phyloP scores from a whole-genome alignment of 345 rosid genomes.

The Populus tremula region DNA sequence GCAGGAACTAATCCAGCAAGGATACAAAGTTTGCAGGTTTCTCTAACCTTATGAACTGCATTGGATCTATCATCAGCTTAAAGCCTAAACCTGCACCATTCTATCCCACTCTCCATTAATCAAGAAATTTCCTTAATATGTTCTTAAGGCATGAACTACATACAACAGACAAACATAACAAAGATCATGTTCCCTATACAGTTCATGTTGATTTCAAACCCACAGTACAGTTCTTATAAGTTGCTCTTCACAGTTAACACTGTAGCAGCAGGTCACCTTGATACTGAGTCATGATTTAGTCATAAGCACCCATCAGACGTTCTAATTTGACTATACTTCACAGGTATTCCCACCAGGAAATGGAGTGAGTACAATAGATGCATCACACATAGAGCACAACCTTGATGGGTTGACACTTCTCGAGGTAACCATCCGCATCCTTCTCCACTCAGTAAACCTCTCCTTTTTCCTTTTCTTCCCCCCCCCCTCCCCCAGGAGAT shows the following conservation, averaged over 20 bases:
- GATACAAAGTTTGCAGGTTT: slow-evolving; percentile 52
- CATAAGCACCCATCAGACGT: not conserved
- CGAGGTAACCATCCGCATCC: slow-evolving; percentile 24
- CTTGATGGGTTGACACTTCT: slow-evolving; percentile 44
- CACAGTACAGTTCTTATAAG: not conserved
- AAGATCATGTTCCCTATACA: too few species aligned
- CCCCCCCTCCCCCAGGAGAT: too few species aligned
- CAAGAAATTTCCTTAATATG: too few species aligned
- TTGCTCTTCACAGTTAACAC: not conserved
- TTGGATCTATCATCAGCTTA: not conserved
- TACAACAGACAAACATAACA: too few species aligned
- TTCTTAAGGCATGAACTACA: too few species aligned
- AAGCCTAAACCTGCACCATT: not conserved
- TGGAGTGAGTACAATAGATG: slow-evolving; percentile 38
- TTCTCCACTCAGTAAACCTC: not conserved
- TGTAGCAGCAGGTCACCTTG: not conserved
- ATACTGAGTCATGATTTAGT: not conserved
- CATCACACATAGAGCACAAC: slow-evolving; percentile 35
- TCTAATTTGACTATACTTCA: not conserved
- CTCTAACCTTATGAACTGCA: not conserved
- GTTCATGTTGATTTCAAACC: not conserved
- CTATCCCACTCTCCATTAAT: not conserved
- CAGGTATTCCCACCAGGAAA: slow-evolving; percentile 52
- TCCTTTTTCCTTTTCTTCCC: not conserved
- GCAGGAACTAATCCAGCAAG: slow-evolving; percentile 81